Percentiles rank a stretch among this genome's conserved stretches.
Conservation (phyloP, 331 rosid species). For the Arachis monticola region DNA sequence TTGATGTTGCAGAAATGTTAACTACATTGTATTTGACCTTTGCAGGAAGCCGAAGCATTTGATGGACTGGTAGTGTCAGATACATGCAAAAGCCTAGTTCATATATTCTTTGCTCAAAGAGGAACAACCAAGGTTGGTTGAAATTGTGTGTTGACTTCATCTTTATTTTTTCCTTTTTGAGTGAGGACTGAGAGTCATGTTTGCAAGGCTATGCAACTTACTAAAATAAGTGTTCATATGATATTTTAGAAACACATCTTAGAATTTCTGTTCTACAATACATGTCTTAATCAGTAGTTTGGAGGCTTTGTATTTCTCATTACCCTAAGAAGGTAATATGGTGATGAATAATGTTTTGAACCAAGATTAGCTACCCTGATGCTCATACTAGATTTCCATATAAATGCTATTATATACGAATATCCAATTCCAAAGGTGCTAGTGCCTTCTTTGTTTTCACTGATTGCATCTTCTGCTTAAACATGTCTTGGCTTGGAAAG, state of each 20-base stretch:
- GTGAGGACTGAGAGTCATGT: neutral
- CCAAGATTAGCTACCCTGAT: constrained; percentile 15
- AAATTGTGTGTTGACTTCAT: constrained; percentile 28
- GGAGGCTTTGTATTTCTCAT: constrained; percentile 15
- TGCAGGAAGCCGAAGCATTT: constrained; percentile 86
- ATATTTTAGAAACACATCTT: constrained; percentile 21
- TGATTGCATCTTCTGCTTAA: neutral
- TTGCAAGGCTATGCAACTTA: constrained; percentile 14
- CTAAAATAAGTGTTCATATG: neutral
- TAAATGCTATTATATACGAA: constrained; percentile 12
- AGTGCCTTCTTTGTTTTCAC: too few relatives aligned
- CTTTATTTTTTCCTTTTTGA: neutral
- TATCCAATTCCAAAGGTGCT: neutral
- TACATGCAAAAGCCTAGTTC: constrained; percentile 77
- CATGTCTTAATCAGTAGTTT: neutral
- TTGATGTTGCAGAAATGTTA: constrained; percentile 4
- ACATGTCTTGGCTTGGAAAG: constrained; percentile 50
- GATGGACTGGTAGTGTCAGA: constrained; percentile 66
- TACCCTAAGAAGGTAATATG: neutral
- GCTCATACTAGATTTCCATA: neutral
- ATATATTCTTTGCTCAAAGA: constrained; percentile 85
- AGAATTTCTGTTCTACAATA: constrained; percentile 8
- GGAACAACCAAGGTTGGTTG: constrained; percentile 87
- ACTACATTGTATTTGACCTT: constrained; percentile 46
- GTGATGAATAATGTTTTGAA: constrained; percentile 5